Evolutionary conservation across 306 rosid species (phyloP).

Genomic region (Myrica gale): DNA sequence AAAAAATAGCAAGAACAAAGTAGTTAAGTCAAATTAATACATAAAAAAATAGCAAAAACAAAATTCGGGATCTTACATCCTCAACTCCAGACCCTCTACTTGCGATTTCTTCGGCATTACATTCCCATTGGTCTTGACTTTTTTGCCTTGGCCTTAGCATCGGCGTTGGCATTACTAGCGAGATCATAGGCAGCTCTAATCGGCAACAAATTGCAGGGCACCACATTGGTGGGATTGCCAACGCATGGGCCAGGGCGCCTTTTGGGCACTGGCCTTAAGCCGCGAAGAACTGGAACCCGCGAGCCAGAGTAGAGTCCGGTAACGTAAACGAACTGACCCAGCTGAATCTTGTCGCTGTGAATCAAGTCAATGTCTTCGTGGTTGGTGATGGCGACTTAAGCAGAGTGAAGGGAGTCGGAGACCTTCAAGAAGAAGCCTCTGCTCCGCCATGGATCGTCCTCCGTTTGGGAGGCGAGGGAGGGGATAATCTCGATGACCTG

Average conservation of each 20-base stretch:
- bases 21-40: too few relatives aligned
- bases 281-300: constrained; percentile 51
- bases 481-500: constrained; percentile 74
- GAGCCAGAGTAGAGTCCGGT: constrained; percentile 49
- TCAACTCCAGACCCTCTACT: too few relatives aligned
- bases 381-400: constrained; percentile 56
- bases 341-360: constrained; percentile 48
- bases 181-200: constrained; percentile 17
- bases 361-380: constrained; percentile 55
- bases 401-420: constrained; percentile 66
- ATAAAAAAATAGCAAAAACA: too few relatives aligned
- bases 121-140: too few relatives aligned
- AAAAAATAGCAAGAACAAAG: too few relatives aligned
- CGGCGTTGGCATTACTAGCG: constrained; percentile 6
- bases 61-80: too few relatives aligned
- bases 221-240: constrained; percentile 60
- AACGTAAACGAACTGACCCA: constrained; percentile 71
- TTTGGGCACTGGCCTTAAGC: constrained; percentile 56
- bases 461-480: constrained; percentile 42
- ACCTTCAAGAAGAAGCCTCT: constrained; percentile 68
- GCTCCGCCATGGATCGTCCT: constrained; percentile 50
- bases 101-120: too few relatives aligned
- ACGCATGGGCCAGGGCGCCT: constrained; percentile 47
- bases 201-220: constrained; percentile 41
- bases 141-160: background rate